Evolutionary conservation across 305 asterid species (phyloP).

Genomic region (Euphrasia arctica): DNA sequence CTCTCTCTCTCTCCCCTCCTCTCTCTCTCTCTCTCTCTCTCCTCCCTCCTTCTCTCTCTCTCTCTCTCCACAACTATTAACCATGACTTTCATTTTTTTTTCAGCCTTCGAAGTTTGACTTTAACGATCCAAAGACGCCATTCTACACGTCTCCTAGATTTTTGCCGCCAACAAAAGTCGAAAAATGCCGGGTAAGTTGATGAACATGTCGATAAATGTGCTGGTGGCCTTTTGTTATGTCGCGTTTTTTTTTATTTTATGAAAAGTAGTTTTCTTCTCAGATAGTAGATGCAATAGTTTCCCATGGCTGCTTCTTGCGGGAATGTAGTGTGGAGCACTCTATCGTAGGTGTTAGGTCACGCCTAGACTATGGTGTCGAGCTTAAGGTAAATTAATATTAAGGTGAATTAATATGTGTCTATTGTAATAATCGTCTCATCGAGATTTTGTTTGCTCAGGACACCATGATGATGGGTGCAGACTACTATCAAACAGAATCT

Average conservation of each 20-base stretch:
- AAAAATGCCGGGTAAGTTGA: constrained; percentile 78
- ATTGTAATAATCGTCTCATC: not conserved
- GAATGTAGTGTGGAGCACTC: constrained; percentile 84
- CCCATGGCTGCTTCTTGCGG: constrained; percentile 89
- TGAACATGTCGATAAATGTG: constrained; percentile 8
- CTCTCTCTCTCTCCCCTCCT: constrained; percentile 7
- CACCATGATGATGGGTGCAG: constrained; percentile 99
- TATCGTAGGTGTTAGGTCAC: constrained; percentile 80
- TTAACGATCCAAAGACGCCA: constrained; percentile 86
- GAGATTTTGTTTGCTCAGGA: constrained; percentile 40
- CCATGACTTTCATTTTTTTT: constrained; percentile 23
- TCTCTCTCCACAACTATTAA: not conserved
- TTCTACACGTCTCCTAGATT: constrained; percentile 93
- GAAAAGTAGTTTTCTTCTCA: constrained; percentile 30
- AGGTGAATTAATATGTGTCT: not conserved
- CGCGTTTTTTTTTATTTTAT: not conserved
- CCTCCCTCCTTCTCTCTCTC: not conserved
- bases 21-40: constrained; percentile 4
- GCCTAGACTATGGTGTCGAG: constrained; percentile 82
- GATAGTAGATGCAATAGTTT: constrained; percentile 85
- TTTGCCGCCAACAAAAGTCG: constrained; percentile 93
- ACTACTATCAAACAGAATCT: constrained; percentile 86
- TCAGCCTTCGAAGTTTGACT: constrained; percentile 79
- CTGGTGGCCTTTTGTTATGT: no score
- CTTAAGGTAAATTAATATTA: constrained; percentile 44